Evolutionary conservation across 805 yeast genomes (phyloP).

Genomic region (Starmerella tilneyi): DNA sequence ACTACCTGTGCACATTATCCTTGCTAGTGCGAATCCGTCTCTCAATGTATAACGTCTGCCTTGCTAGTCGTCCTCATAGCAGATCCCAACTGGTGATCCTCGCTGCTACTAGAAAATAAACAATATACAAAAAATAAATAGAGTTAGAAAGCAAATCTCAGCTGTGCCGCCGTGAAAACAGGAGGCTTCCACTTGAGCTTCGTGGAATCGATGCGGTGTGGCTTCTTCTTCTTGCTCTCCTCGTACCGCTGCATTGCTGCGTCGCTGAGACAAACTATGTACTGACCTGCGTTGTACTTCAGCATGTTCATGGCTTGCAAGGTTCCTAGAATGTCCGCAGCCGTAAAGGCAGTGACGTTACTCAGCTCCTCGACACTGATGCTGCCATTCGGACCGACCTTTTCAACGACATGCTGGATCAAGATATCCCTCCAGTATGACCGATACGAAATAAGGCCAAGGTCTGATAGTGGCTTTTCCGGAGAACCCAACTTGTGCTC

Average conservation of each 20-base stretch:
- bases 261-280: conserved; percentile 75
- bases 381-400: conserved; percentile 42
- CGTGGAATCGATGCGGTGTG: conserved; percentile 63
- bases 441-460: conserved; percentile 85
- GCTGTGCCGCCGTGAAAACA: conserved; percentile 82
- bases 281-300: conserved; percentile 91
- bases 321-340: conserved; percentile 89
- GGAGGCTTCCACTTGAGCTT: conserved; percentile 90
- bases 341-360: conserved; percentile 81
- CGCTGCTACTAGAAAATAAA: not conserved
- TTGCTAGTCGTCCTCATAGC: too few species aligned
- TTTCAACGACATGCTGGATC: conserved; percentile 60
- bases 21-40: too few species aligned
- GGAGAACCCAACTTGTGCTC: conserved; percentile 94
- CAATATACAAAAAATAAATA: conserved; percentile 27
- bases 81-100: too few species aligned
- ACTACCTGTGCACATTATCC: too few species aligned
- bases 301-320: conserved; percentile 83
- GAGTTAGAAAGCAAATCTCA: conserved; percentile 46
- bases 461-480: conserved; percentile 90
- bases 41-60: too few species aligned
- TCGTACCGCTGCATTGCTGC: conserved; percentile 70
- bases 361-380: conserved; percentile 87
- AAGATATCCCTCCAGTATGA: conserved; percentile 94
- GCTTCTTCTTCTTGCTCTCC: conserved; percentile 55